Percentiles rank a stretch among this genome's conserved stretches.
phyloP scores from a whole-genome alignment of 1,284 basidiomycete species.

The Ustilago nuda region DNA sequence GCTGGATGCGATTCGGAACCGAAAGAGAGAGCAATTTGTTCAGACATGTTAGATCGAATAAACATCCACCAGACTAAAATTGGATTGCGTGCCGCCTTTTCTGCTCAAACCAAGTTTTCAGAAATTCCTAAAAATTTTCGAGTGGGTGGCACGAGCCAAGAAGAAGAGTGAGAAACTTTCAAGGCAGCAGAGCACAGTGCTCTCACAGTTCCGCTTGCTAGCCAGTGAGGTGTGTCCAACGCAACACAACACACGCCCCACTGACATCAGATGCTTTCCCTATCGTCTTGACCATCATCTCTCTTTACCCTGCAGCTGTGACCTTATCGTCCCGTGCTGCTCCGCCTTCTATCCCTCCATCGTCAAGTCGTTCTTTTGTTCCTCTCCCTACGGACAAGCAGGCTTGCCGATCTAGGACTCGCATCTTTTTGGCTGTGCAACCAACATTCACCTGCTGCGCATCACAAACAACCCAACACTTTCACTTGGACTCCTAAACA shows the following conservation, averaged over 20 bases:
- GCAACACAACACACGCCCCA: slow-evolving; percentile 14
- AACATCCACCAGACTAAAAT: neutral
- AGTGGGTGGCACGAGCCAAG: slow-evolving; percentile 13
- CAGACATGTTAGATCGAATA: no score
- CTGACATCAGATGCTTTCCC: neutral
- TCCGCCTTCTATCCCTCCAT: neutral
- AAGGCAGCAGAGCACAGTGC: slow-evolving; percentile 5
- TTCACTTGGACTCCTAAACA: slow-evolving; percentile 4
- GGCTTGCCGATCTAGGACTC: slow-evolving; percentile 39
- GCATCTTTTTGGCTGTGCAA: neutral
- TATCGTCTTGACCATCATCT: slow-evolving; percentile 22
- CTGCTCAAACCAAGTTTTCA: neutral
- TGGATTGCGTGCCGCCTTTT: neutral
- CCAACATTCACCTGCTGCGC: slow-evolving; percentile 27
- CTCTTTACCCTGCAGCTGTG: slow-evolving; percentile 21
- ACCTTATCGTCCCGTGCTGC: slow-evolving; percentile 29
- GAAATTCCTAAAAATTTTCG: slow-evolving; percentile 14
- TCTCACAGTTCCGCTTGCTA: neutral
- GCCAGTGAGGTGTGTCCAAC: neutral
- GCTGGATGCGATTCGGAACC: slow-evolving; percentile 30
- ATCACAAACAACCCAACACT: neutral
- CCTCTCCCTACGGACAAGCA: slow-evolving; percentile 20
- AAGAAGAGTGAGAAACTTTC: neutral
- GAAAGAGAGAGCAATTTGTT: neutral
- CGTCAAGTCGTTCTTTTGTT: slow-evolving; percentile 12